These are phyloP conservation scores for Fusarium concolor DNA, from an alignment of 2,329 filamentous ascomycete genomes.

Conservation along the genomic window DNA sequence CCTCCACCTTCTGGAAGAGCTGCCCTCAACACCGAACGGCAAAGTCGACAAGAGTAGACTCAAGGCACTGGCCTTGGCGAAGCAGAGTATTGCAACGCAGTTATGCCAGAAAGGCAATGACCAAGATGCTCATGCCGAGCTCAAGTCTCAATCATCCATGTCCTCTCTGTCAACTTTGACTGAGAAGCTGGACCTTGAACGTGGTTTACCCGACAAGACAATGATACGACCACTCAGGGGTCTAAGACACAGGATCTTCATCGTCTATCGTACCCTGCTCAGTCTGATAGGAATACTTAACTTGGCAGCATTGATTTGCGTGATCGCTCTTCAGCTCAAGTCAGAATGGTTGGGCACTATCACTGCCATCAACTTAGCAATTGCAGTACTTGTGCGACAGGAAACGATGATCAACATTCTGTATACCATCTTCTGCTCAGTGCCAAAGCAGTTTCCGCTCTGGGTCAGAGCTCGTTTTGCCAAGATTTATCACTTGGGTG, in stretches of 20 bases:
- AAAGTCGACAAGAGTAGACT: constrained; percentile 66
- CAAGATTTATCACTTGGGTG: constrained; percentile 65
- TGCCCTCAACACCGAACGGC: constrained; percentile 66
- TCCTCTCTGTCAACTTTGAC: constrained; percentile 44
- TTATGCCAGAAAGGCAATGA: constrained; percentile 11
- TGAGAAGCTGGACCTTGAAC: constrained; percentile 48
- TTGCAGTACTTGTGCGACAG: constrained; percentile 65
- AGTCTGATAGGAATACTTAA: constrained; percentile 64
- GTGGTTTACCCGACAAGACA: constrained; percentile 56
- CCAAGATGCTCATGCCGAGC: constrained; percentile 38
- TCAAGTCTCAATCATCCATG: constrained; percentile 49
- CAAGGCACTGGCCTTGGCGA: constrained; percentile 47
- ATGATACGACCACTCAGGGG: constrained; percentile 54
- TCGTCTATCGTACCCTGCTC: constrained; percentile 68
- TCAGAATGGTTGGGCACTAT: constrained; percentile 56
- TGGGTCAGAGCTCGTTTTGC: constrained; percentile 60
- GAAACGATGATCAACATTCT: constrained; percentile 64
- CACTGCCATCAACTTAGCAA: constrained; percentile 61
- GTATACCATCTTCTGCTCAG: constrained; percentile 59
- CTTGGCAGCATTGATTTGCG: constrained; percentile 58
- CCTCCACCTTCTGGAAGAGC: constrained; percentile 56
- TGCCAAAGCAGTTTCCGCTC: constrained; percentile 60
- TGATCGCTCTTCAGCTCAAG: constrained; percentile 52
- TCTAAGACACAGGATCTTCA: constrained; percentile 60
- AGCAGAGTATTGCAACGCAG: constrained; percentile 5